Evolutionary conservation across 768 basidiomycete species (phyloP), one percentile per base, ranked within the genome.

Genomic region (Rhodotorula kratochvilovae): DNA sequence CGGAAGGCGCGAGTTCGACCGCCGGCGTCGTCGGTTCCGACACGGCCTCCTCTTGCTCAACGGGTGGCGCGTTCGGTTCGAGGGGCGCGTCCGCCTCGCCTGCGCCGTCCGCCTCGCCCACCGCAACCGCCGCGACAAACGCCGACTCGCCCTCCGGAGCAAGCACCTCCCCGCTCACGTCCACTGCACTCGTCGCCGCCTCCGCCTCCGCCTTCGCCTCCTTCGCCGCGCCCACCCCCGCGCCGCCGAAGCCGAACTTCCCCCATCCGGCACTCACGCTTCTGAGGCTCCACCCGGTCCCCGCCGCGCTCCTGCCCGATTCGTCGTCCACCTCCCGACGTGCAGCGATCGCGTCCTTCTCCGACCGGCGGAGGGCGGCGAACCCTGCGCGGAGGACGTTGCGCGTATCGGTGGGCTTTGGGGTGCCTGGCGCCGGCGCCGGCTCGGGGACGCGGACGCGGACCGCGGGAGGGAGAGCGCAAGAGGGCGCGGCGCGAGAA

Each of bases 261-360:
- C 51, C 17, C 59, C 66, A 67, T 5, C 48, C 23, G 23, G 23
- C 48, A 29, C 66, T 46, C 7, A 63, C 51, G 36, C 39, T 63
- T 16, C 63, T 46, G n/a, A 66, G 13, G 35, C 33, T 60, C 65
- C 65, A 66, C 17, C 65, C 36, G 2, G 7, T 15, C 2, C 43
- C 63, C 11, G 19, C 25, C 29, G 17, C 39, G 6, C 21, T 23
- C 11, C 11, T 10, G 6, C 8, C 33, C 7, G 21, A 7, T 23
- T 25, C 29, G 19, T 45, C n/a, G 12, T 15, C 12, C 2, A 7
- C 27, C n/a, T 51, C 48, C 23, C 6, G 51, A 8, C 51, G 21
- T 19, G 8, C 33, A 17, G 56, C 57, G 1, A 23, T 33, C 1
- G 33, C 57, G 21, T 46, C 33, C 35, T 59, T 46, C 31, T 67